Evolutionary conservation across 1,284 basidiomycete species (phyloP), one percentile per base, ranked within the genome.

Genomic region (Schizopora paradoxa): DNA sequence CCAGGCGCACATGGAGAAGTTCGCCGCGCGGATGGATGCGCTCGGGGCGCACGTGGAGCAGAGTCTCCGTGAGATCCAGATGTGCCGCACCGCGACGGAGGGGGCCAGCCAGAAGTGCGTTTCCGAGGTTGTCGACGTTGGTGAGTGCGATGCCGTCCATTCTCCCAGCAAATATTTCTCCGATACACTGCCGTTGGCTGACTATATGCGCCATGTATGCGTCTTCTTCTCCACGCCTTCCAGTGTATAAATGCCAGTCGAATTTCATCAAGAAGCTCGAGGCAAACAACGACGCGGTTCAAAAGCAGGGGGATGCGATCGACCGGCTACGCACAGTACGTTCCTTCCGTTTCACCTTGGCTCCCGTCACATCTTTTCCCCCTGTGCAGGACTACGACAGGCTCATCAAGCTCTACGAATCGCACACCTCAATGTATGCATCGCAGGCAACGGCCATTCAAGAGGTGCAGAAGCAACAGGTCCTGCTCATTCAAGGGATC

Each of bases 1-100:
- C 21, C 48, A 50, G 31, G 48, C 48, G 13, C 46, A 40, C 32
- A 28, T 50, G 6, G 43, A 50, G 28, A 50, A 46, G 34, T 41
- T 50, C 18, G 32, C 48, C 25, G 34, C 48, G n/a, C 43, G 40
- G 14, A 42, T 46, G 44, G 48, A 50, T 19, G 29, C 21, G 19
- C 29, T 50, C 5, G 48, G 43, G n/a, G 13, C 32, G 2, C 32
- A 34, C 27, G 23, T 33, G 11, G 48, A 50, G 16, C 48, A 46
- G 33, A 23, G 42, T 2, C 33, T 46, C 4, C 45, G 46, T 16
- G 44, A 50, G 27, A 29, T 50, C 1, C 39, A 50, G 22, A 27
- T 50, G 18, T 22, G 36, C 6, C 48, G 48, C 27, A 38, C 45
- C 10, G 37, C 44, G 14, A 23, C 46, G 22, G 44, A 46, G 10